A percentile compares a stretch with the other conserved stretches of the same genome.
Evolutionary conservation across 176 grass and related monocot species (phyloP).

Genomic region (Oryza rufipogon): DNA sequence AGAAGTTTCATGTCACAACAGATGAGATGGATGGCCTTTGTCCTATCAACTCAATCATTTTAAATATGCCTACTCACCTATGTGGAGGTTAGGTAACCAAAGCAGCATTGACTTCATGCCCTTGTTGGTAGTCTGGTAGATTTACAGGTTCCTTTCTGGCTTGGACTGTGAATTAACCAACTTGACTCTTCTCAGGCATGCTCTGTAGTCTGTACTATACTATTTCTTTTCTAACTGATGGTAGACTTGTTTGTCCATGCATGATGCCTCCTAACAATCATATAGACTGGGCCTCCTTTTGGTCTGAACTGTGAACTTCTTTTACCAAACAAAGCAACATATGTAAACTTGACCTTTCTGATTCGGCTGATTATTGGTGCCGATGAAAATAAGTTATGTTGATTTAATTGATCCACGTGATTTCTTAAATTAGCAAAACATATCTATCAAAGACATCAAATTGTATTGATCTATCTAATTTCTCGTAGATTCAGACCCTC

Average conservation of each 20-base stretch:
- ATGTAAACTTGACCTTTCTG: not conserved
- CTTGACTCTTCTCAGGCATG: conserved; percentile 41
- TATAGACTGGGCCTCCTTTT: not conserved
- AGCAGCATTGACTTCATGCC: conserved; percentile 51
- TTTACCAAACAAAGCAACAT: conserved; percentile 33
- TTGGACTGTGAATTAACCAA: conserved; percentile 32
- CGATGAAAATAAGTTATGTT: not conserved
- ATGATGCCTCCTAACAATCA: conserved; percentile 8
- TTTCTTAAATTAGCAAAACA: not conserved
- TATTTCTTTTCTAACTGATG: conserved; percentile 24
- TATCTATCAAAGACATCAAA: conserved; percentile 1
- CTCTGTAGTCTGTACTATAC: not conserved
- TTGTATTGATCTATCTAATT: not conserved
- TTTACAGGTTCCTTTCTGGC: conserved; percentile 23
- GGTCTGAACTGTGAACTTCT: conserved; percentile 19
- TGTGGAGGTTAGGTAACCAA: conserved; percentile 46
- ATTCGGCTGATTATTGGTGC: not conserved
- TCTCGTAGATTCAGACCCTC: too few species aligned
- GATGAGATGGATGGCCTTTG: conserved; percentile 34
- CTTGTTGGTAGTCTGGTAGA: conserved; percentile 6
- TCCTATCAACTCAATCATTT: conserved; percentile 48
- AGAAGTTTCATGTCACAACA: conserved; percentile 38
- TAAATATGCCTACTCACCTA: conserved; percentile 43
- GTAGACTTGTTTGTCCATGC: conserved; percentile 25
- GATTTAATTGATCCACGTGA: not conserved